Conservation (phyloP, 495 filamentous ascomycete species). For the Penicillium samsonianum region DNA sequence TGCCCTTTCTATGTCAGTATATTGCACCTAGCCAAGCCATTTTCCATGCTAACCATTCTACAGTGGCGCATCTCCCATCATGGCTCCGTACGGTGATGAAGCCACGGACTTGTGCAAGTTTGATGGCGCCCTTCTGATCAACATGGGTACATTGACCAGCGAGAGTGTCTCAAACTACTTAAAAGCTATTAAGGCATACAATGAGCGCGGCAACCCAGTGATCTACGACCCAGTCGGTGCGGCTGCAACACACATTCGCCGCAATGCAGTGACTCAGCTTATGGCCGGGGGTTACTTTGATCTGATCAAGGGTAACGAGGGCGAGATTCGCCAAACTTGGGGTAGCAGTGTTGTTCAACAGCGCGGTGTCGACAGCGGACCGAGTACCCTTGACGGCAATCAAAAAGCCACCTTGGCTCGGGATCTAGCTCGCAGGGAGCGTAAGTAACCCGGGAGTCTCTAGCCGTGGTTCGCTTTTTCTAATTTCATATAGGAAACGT, state of each 20-base stretch:
- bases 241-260: slow-evolving; percentile 76
- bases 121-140: slow-evolving; percentile 74
- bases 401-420: slow-evolving; percentile 63
- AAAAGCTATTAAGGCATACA: slow-evolving; percentile 74
- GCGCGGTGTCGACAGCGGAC: slow-evolving; percentile 82
- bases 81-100: slow-evolving; percentile 86
- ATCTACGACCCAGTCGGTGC: slow-evolving; percentile 91
- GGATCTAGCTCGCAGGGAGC: slow-evolving; percentile 64
- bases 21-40: not conserved
- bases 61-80: slow-evolving; percentile 85
- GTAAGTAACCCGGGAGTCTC: slow-evolving; percentile 27
- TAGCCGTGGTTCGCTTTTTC: not conserved
- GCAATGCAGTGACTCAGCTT: slow-evolving; percentile 69
- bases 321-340: slow-evolving; percentile 77
- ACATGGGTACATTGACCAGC: slow-evolving; percentile 88
- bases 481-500: slow-evolving; percentile 51
- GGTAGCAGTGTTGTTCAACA: slow-evolving; percentile 60
- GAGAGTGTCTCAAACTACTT: slow-evolving; percentile 68
- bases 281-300: slow-evolving; percentile 74
- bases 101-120: slow-evolving; percentile 72
- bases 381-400: slow-evolving; percentile 51
- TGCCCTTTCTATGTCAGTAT: slow-evolving; percentile 65
- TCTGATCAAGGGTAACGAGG: slow-evolving; percentile 94
- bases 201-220: slow-evolving; percentile 68
- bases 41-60: slow-evolving; percentile 15